A percentile compares a stretch with the other conserved stretches of the same genome.
Evolutionary conservation across 1,284 basidiomycete species (phyloP).

Genomic region (Ceratobasidium sp.): DNA sequence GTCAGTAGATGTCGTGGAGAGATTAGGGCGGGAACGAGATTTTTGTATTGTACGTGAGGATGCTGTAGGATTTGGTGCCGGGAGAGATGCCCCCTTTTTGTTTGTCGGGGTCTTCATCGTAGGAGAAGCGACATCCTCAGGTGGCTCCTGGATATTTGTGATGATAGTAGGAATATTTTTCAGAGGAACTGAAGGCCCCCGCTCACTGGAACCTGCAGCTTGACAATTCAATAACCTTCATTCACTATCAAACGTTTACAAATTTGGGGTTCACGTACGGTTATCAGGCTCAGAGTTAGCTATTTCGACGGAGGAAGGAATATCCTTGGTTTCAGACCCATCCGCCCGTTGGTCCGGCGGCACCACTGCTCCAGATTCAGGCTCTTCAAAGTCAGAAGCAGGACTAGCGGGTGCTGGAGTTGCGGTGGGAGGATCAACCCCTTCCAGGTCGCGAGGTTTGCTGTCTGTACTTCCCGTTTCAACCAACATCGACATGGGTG

Average conservation of each 20-base stretch:
- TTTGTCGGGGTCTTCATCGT: slow-evolving; percentile 20
- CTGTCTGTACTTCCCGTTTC: slow-evolving; percentile 46
- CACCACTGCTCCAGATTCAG: neutral
- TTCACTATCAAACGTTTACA: slow-evolving; percentile 38
- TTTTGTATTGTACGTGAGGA: slow-evolving; percentile 36
- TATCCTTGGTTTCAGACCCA: slow-evolving; percentile 7
- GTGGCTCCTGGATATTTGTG: slow-evolving; percentile 7
- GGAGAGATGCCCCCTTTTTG: neutral
- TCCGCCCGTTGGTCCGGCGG: neutral
- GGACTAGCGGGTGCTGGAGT: slow-evolving; percentile 29
- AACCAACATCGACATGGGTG: slow-evolving; percentile 46
- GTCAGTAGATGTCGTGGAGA: slow-evolving; percentile 13
- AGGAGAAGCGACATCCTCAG: neutral
- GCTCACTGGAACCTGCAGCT: slow-evolving; percentile 36
- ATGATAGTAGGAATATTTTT: slow-evolving; percentile 22
- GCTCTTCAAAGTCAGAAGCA: slow-evolving; percentile 26
- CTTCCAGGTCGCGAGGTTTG: slow-evolving; percentile 37
- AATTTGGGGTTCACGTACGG: slow-evolving; percentile 38
- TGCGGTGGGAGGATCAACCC: slow-evolving; percentile 23
- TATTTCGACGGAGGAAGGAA: slow-evolving; percentile 23
- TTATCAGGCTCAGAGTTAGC: slow-evolving; percentile 41
- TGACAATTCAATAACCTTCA: slow-evolving; percentile 41
- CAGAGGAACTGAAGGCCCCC: slow-evolving; percentile 28
- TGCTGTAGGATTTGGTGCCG: neutral
- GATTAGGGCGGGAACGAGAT: slow-evolving; percentile 27